Evolutionary conservation across 1,284 basidiomycete genomes (phyloP).

Genomic region (Cystobasidiaceae sp.): DNA sequence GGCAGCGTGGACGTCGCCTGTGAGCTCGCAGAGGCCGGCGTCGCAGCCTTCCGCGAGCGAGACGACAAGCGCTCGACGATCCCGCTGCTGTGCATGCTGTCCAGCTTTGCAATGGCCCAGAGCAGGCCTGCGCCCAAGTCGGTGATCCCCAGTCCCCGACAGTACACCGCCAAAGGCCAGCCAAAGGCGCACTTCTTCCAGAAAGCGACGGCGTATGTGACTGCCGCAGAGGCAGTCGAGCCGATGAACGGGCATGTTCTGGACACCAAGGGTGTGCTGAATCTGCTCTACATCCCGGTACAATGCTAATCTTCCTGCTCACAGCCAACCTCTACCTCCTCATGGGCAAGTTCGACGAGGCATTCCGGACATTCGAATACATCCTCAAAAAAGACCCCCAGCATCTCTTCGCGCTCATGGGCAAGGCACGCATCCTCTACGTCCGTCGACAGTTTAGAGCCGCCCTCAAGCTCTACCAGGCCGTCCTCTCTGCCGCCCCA

Average conservation of each 20-base stretch:
- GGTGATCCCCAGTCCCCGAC: slow-evolving; percentile 65
- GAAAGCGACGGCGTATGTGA: slow-evolving; percentile 3
- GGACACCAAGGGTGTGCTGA: slow-evolving; percentile 38
- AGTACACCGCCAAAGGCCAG: slow-evolving; percentile 44
- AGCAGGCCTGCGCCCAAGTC: slow-evolving; percentile 76
- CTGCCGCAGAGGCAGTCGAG: background rate
- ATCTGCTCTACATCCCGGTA: slow-evolving; percentile 54
- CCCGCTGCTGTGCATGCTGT: slow-evolving; percentile 70
- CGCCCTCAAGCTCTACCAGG: slow-evolving; percentile 73
- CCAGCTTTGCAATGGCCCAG: slow-evolving; percentile 71
- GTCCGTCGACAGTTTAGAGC: slow-evolving; percentile 68
- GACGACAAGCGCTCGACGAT: slow-evolving; percentile 36
- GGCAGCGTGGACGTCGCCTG: slow-evolving; percentile 44
- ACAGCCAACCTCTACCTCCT: slow-evolving; percentile 21
- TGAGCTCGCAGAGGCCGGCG: slow-evolving; percentile 45
- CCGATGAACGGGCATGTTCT: background rate
- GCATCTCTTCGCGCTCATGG: slow-evolving; percentile 24
- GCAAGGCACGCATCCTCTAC: slow-evolving; percentile 73
- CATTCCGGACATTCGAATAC: slow-evolving; percentile 68
- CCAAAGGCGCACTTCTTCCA: slow-evolving; percentile 7
- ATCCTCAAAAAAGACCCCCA: slow-evolving; percentile 47
- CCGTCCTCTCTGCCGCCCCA: slow-evolving; percentile 67
- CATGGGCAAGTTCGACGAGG: slow-evolving; percentile 65
- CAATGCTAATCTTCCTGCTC: background rate
- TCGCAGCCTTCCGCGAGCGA: slow-evolving; percentile 43